A percentile compares a stretch with the other conserved stretches of the same genome.
Conservation (phyloP, 208 protist genomes). For the Wallacemonas sp. region DNA sequence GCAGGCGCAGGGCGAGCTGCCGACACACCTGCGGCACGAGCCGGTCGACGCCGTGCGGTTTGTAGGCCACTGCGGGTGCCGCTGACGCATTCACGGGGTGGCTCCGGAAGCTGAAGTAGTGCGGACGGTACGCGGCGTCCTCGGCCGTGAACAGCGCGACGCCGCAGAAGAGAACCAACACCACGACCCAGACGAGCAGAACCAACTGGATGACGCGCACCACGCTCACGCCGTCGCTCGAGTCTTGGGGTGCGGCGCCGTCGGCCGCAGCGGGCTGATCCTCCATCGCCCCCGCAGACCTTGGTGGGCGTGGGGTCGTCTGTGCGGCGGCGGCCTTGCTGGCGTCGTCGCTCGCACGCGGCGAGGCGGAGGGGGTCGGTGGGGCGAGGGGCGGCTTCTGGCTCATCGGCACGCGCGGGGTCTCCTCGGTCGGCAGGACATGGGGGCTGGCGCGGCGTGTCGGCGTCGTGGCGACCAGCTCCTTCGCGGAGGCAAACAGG, state of each 20-base stretch:
- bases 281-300: not conserved
- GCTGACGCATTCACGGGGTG: not conserved
- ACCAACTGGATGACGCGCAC: constrained; percentile 12
- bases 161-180: constrained; percentile 29
- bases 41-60: constrained; percentile 21
- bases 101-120: constrained; percentile 26
- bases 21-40: constrained; percentile 30
- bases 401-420: not conserved
- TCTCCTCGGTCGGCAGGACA: not conserved
- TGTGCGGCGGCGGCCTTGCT: not conserved
- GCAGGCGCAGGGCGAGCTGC: constrained; percentile 34
- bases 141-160: constrained; percentile 25
- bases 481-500: constrained; percentile 8
- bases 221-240: not conserved
- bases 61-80: not conserved
- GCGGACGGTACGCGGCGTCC: constrained; percentile 25
- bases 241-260: too few relatives aligned
- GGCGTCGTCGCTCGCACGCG: not conserved
- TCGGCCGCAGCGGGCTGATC: too few relatives aligned
- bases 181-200: constrained; percentile 15
- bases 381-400: constrained; percentile 8
- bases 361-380: not conserved
- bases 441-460: not conserved
- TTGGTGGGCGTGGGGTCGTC: not conserved
- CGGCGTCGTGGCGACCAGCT: not conserved